Evolutionary conservation across 768 basidiomycete species (phyloP), one percentile per base, ranked within the genome.

Genomic region (Mycena vitilis): DNA sequence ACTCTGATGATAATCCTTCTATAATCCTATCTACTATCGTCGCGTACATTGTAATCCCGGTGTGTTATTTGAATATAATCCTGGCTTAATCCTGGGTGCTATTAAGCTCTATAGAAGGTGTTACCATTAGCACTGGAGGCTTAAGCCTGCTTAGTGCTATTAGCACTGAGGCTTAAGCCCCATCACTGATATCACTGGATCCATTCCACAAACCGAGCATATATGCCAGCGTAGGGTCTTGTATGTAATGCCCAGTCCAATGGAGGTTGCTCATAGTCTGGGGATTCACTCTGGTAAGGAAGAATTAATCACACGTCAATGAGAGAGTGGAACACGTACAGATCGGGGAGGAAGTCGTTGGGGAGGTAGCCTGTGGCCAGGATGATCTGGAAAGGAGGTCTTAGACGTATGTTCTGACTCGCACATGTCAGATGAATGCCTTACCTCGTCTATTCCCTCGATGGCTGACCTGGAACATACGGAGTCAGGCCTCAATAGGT

Each of bases 221-320:
- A 63, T 79, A 79, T 4, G 78, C 75, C 16, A 81, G 63, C 9
- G 79, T 78, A 0, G 80, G 79, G 48, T 81, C 79, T 1, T 73
- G 74, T n/a, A 81, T 78, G 69, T 79, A 81, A 65, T 77, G 72
- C 2, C 70, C 73, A 42, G 72, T 73, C 73, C 73, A 74, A 38
- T 74, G 65, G 22, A 74, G 58, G 25, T 73, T 73, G 37, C 57
- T 45, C 16, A 30, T 2, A 8, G 59, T 55, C 18, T 6, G 25
- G 7, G 67, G 67, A 25, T 65, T 58, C 38, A 70, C 65, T 8
- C 65, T 63, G 42, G 5, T 30, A 30, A 16, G 16, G 25, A 40
- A 15, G 10, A 11, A 8, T 40, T 10, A 40, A 40, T 40, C 7
- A 8, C 10, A 5, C 30, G 30, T 30, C 40, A 40, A 40, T 40